Evolutionary conservation across 768 basidiomycete species (phyloP), one percentile per base, ranked within the genome.

Genomic region (Fistulinella prunicolor): DNA sequence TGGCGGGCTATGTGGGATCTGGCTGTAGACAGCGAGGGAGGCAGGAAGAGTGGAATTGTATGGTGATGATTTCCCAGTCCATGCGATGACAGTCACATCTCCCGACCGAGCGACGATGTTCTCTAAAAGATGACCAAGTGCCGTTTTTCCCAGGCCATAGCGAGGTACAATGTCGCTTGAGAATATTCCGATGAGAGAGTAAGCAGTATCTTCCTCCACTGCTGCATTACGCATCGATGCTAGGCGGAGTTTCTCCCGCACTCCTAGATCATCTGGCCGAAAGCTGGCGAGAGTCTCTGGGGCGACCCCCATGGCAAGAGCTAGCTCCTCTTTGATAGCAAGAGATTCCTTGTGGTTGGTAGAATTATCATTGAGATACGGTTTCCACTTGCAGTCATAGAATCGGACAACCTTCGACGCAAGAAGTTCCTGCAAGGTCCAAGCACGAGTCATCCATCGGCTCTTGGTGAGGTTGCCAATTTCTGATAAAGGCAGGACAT

Each of bases 221-320:
- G 60, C 57, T 3, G 60, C 59, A 7, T 38, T 54, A 29, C 60
- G 53, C 23, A 28, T 50, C 6, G 60, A 57, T 13, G 55, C 60
- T 16, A 49, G 14, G 14, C 42, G 37, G 4, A 49, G 54, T 20
- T 28, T 36, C n/a, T 44, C 23, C 10, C 35, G 43, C 7, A 44
- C 43, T 7, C 34, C 22, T 4, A 44, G 23, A 19, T 26, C 16
- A 10, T n/a, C 17, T 0, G 43, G 43, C n/a, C 12, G 22, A 9
- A 44, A 44, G n/a, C 16, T 10, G 5, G 1, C 12, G 7, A 44
- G 24, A 1, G 34, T 36, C 34, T 36, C 43, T 14, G 32, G 32
- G 7, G 22, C n/a, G 7, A 44, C 23, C 6, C 17, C 17, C 43
- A 26, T 35, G 6, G 43, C 32, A 12, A 8, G 1, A 6, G 43